These are phyloP conservation scores for Tephrocybe rancida DNA, from an alignment of 768 basidiomycete genomes.

Conservation along the genomic window DNA sequence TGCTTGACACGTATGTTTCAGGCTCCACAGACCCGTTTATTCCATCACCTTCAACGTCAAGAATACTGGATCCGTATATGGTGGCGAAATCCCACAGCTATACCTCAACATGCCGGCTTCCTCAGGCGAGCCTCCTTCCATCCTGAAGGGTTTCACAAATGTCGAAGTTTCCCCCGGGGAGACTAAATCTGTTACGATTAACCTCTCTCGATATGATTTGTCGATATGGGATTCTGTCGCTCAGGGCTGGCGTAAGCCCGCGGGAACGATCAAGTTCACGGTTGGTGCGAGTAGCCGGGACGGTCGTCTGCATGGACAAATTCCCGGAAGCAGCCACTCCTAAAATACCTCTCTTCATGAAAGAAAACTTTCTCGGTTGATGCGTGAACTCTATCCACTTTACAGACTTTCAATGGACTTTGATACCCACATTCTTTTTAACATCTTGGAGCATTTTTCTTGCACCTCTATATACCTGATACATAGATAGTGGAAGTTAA, in stretches of 20 bases:
- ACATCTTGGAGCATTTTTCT: too few relatives aligned
- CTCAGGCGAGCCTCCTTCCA: slow-evolving; percentile 69
- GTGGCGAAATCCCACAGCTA: slow-evolving; percentile 79
- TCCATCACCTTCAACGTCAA: slow-evolving; percentile 62
- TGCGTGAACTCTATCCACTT: not conserved
- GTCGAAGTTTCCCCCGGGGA: slow-evolving; percentile 51
- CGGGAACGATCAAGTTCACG: slow-evolving; percentile 61
- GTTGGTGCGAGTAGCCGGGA: slow-evolving; percentile 75
- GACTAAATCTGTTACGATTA: slow-evolving; percentile 49
- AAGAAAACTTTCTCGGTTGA: not conserved
- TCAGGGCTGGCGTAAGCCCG: slow-evolving; percentile 77
- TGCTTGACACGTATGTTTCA: slow-evolving; percentile 17
- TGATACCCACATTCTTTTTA: too few relatives aligned
- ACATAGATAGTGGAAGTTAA: too few relatives aligned
- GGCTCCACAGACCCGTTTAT: slow-evolving; percentile 69
- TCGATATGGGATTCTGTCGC: slow-evolving; percentile 75
- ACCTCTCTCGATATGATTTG: slow-evolving; percentile 68
- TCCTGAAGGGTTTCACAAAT: slow-evolving; percentile 73
- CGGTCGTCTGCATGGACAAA: slow-evolving; percentile 47
- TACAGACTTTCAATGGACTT: too few relatives aligned
- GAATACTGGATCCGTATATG: slow-evolving; percentile 64
- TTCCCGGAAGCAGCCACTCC: slow-evolving; percentile 21
- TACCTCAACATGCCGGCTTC: slow-evolving; percentile 70
- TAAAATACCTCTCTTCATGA: not conserved
- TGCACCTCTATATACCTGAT: too few relatives aligned